phyloP scores from a whole-genome alignment of 2,329 filamentous ascomycete species.

The Nothophoma quercina region DNA sequence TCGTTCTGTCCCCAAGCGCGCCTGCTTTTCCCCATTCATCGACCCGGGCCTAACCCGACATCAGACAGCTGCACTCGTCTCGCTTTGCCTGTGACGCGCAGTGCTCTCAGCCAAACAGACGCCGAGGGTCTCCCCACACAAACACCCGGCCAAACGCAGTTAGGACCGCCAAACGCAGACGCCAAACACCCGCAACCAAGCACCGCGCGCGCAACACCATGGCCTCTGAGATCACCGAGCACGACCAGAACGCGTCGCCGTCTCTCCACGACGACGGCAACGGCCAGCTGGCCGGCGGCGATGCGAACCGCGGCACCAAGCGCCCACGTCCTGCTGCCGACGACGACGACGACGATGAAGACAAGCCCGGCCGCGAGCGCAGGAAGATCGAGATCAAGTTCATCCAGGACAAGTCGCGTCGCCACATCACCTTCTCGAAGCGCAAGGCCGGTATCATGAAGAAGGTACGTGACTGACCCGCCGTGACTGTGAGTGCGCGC shows the following conservation, averaged over 20 bases:
- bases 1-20: slow-evolving; percentile 46
- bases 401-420: slow-evolving; percentile 99
- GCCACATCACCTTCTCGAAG: slow-evolving; percentile 99
- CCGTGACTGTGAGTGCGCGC: not conserved
- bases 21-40: slow-evolving; percentile 49
- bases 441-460: slow-evolving; percentile 99
- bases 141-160: slow-evolving; percentile 48
- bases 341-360: slow-evolving; percentile 96
- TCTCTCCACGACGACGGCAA: slow-evolving; percentile 63
- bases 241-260: slow-evolving; percentile 60
- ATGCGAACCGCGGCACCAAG: slow-evolving; percentile 85
- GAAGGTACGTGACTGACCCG: slow-evolving; percentile 78
- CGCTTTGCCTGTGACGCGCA: slow-evolving; percentile 38
- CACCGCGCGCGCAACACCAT: slow-evolving; percentile 42
- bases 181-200: slow-evolving; percentile 47
- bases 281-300: slow-evolving; percentile 57
- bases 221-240: slow-evolving; percentile 59
- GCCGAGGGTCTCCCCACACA: slow-evolving; percentile 47
- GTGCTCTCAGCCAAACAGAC: slow-evolving; percentile 27
- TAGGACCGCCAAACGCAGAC: slow-evolving; percentile 46
- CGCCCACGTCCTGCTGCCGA: slow-evolving; percentile 82
- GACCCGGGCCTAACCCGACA: slow-evolving; percentile 44
- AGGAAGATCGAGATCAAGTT: slow-evolving; percentile 99
- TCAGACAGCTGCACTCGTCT: slow-evolving; percentile 28
- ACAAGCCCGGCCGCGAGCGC: slow-evolving; percentile 96